Base-by-base conservation (phyloP, 2,329 filamentous ascomycete genomes). In the Ambrosiella xylebori region DNA sequence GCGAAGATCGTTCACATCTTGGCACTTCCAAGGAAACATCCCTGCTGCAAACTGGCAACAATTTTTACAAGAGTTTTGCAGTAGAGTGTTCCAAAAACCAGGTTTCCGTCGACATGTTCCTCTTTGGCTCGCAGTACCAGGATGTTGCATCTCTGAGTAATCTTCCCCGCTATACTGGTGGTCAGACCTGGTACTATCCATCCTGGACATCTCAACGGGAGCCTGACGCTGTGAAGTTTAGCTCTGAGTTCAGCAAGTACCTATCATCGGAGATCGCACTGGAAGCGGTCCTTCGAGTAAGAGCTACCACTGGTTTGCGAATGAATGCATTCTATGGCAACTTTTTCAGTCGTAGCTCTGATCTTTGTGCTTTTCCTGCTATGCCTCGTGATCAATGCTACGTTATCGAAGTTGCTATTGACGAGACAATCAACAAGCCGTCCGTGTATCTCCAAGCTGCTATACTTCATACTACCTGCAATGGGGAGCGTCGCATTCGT, bases 281-380 rank as follows among this genome's bases (percentile, higher is more conserved):
- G 40, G 93, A 98, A 71, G 93, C 93, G 49, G 93, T 98, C 41
- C 83, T 98, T 58, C 86, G 93, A 68, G 93, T 98, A 44, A 85
- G 93, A 63, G 93, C 93, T 15, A 96, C 90, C 1, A 97, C 90
- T 27, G 93, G 93, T 56, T 74, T 98, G 60, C 83, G 93, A 57
- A 97, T 97, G 86, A 95, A 84, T 73, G 90, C 91, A 1, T 98
- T 98, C 73, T 98, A 97, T 70, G 93, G 93, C 64, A 98, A 98
- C 74, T 98, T 98, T 73, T 98, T 98, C 78, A 98, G 97, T 75
- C 81, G 93, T 64, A 95, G 88, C 68, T 96, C 90, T 13, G 93
- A 98, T 72, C 81, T 98, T 38, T 97, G 93, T 69, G 93, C 93
- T 11, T 98, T 98, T 77, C 93, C 93, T 1, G 90, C 93, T 0